These are phyloP conservation scores for Nidula microcarpa DNA, from an alignment of 768 basidiomycete genomes.

Conservation along the genomic window DNA sequence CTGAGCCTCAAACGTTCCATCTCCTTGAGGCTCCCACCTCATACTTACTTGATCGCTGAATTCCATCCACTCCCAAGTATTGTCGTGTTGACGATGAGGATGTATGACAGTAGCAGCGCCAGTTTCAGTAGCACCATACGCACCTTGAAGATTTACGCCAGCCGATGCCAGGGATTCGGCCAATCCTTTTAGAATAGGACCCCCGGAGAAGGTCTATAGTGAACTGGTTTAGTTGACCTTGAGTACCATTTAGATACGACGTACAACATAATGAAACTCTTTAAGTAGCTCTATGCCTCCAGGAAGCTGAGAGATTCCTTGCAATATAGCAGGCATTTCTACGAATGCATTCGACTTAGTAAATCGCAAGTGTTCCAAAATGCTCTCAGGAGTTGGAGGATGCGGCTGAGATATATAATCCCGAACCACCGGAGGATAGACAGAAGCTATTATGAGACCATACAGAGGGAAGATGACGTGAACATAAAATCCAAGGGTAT, in stretches of 20 bases:
- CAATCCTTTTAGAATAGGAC: constrained; percentile 27
- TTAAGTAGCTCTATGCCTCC: constrained; percentile 17
- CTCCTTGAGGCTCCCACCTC: constrained; percentile 31
- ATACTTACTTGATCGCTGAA: constrained; percentile 19
- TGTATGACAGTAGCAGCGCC: constrained; percentile 14
- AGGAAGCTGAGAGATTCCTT: background rate
- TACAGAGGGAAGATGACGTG: constrained; percentile 28
- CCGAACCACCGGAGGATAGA: constrained; percentile 28
- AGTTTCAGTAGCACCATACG: constrained; percentile 38
- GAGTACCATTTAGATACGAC: constrained; percentile 1
- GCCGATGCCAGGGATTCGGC: constrained; percentile 28
- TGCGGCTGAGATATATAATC: constrained; percentile 21
- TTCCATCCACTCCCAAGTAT: constrained; percentile 26
- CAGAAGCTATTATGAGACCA: constrained; percentile 12
- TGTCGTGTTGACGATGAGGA: constrained; percentile 11
- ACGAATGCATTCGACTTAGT: constrained; percentile 22
- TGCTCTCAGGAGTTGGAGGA: constrained; percentile 32
- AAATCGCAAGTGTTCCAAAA: constrained; percentile 24
- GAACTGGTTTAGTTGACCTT: background rate
- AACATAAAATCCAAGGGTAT: constrained; percentile 24
- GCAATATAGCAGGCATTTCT: constrained; percentile 30
- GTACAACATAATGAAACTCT: constrained; percentile 17
- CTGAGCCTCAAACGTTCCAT: constrained; percentile 34
- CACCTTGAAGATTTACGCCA: constrained; percentile 25
- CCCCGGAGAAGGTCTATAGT: constrained; percentile 27